A percentile compares a stretch with the other conserved stretches of the same genome.
Conservation (phyloP, 345 rosid genomes). For the Conringia planisiliqua region DNA sequence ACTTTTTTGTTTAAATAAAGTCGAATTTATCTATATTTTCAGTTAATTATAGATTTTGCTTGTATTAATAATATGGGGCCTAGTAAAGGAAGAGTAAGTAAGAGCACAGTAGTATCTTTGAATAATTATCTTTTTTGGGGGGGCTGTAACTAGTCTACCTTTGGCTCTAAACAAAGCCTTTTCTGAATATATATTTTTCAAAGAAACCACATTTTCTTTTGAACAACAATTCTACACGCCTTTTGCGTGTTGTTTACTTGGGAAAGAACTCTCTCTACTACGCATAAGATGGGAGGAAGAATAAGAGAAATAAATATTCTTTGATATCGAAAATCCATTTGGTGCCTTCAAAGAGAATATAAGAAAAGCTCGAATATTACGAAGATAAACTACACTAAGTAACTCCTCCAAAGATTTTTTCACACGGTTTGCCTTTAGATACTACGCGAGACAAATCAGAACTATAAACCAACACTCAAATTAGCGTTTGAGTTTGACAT, state of each 20-base stretch:
- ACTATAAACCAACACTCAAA: not conserved
- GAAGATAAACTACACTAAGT: constrained; percentile 12
- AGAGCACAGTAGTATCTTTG: no score
- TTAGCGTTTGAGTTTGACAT: not conserved
- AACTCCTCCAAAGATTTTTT: not conserved
- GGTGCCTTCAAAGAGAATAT: constrained; percentile 27
- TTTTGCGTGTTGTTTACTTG: not conserved
- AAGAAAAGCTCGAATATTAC: constrained; percentile 32
- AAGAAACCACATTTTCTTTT: not conserved
- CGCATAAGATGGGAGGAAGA: constrained; percentile 10
- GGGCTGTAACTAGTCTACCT: no score
- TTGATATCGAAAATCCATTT: constrained; percentile 19
- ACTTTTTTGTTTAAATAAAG: not conserved
- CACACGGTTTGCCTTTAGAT: not conserved
- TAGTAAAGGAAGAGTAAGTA: no score
- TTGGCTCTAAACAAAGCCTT: not conserved
- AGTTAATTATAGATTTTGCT: not conserved
- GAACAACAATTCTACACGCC: not conserved
- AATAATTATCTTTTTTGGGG: no score
- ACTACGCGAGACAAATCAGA: not conserved
- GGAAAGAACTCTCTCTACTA: not conserved
- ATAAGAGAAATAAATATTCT: constrained; percentile 26
- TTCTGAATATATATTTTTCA: not conserved
- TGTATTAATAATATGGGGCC: no score
- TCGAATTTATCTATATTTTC: not conserved